phyloP scores from a whole-genome alignment of 805 yeast species.

The Barnettozyma californica region DNA sequence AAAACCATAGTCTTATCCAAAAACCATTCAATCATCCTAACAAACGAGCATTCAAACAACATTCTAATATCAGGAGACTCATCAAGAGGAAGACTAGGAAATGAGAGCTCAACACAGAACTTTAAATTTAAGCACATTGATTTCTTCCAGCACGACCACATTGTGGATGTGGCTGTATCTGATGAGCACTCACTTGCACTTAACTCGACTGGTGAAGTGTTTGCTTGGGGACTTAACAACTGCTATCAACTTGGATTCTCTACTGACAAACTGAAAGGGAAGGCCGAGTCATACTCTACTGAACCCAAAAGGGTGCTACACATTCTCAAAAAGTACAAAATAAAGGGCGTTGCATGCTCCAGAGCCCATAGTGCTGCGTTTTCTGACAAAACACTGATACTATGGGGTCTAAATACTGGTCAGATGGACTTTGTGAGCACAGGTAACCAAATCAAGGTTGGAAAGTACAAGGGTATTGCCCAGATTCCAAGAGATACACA shows the following conservation, averaged over 20 bases:
- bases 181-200: conserved; percentile 65
- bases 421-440: conserved; percentile 59
- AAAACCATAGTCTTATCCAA: conserved; percentile 50
- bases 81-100: conserved; percentile 68
- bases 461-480: conserved; percentile 31
- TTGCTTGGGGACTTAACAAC: conserved; percentile 75
- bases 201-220: conserved; percentile 47
- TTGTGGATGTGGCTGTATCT: conserved; percentile 42
- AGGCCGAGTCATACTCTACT: conserved; percentile 23
- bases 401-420: conserved; percentile 82
- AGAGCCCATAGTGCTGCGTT: conserved; percentile 64
- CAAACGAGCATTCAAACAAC: conserved; percentile 41
- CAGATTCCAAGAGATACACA: conserved; percentile 37
- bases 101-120: conserved; percentile 37
- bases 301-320: conserved; percentile 24
- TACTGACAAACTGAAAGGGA: conserved; percentile 25
- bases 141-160: conserved; percentile 30
- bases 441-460: conserved; percentile 27
- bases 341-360: conserved; percentile 44
- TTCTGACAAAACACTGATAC: conserved; percentile 38
- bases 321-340: conserved; percentile 24
- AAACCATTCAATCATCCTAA: conserved; percentile 57
- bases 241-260: conserved; percentile 61
- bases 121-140: conserved; percentile 41
- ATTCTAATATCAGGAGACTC: conserved; percentile 63